phyloP scores from a whole-genome alignment of 2,329 filamentous ascomycete species.

The Aureobasidium leucospermi region DNA sequence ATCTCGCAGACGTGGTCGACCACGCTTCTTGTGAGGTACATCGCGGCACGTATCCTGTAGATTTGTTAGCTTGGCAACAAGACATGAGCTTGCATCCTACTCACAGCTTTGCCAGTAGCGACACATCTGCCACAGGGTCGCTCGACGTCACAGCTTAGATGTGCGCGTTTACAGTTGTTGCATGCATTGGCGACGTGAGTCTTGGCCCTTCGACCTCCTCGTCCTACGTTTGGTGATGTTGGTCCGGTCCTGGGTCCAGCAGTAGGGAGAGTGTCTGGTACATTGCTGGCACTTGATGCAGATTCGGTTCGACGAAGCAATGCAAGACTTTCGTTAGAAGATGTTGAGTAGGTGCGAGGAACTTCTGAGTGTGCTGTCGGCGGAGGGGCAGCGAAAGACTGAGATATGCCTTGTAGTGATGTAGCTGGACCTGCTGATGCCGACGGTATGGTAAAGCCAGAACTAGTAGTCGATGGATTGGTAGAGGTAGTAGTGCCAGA shows the following conservation, averaged over 20 bases:
- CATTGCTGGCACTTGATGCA: slow-evolving; percentile 3
- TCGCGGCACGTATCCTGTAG: slow-evolving; percentile 67
- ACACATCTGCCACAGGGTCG: slow-evolving; percentile 72
- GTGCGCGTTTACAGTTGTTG: slow-evolving; percentile 77
- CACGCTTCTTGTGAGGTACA: slow-evolving; percentile 80
- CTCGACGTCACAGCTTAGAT: slow-evolving; percentile 61
- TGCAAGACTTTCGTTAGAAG: slow-evolving; percentile 20
- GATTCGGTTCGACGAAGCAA: slow-evolving; percentile 4
- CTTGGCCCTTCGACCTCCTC: slow-evolving; percentile 26
- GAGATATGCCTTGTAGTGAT: background rate
- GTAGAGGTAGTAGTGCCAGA: background rate
- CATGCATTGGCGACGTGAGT: slow-evolving; percentile 80
- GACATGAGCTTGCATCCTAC: slow-evolving; percentile 17
- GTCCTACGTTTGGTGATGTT: slow-evolving; percentile 11
- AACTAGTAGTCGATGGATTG: background rate
- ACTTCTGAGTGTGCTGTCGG: background rate
- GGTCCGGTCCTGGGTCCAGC: slow-evolving; percentile 7
- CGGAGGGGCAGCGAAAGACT: background rate
- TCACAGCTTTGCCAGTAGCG: slow-evolving; percentile 63
- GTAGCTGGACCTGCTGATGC: background rate
- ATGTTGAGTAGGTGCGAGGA: slow-evolving; percentile 6
- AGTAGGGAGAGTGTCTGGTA: slow-evolving; percentile 4
- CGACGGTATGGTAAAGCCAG: background rate
- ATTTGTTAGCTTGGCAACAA: background rate
- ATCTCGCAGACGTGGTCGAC: slow-evolving; percentile 68